Base-by-base conservation (phyloP, 306 rosid species). In the Acacia acuminata region DNA sequence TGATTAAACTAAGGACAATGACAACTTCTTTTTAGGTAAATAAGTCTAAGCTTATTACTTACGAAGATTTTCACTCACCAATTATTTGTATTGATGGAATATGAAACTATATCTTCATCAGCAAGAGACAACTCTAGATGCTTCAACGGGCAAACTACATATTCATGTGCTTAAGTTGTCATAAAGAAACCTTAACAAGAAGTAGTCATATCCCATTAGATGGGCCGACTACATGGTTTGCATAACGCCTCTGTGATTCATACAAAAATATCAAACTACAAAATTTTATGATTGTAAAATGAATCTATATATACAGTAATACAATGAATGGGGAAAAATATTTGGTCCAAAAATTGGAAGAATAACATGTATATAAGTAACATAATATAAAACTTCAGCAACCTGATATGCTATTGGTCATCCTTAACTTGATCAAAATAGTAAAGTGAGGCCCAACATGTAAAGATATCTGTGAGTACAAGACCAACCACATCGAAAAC, bases 401-500 rank as follows among this genome's bases (percentile, higher is more conserved):
- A 30, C 79, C 82, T 13, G 27, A 48, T 69, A 58, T 22, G 61
- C 22, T 61, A 77, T 30, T 50, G 72, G n/a, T 70, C 78, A 67
- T 87, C 84, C 73, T 72, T 78, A 74, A 65, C 89, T 71, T 51
- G 77, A 79, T 82, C 82, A 67, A 92, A 87, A 86, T 88, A 93
- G 90, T 85, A 96, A 65, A 88, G 82, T 16, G 96, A 92, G 68
- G 99, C 92, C 80, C 90, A 79, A 87, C 99, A 93, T 32, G 90
- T 86, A 25, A 88, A 85, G 73, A 86, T 42, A 77, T 93, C 99
- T 7, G 98, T 88, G 51, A 93, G 90, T 69, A 89, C 40, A 64
- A 96, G 96, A 86, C 89, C 89, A 68, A 77, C 90, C 75, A 91
- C 94, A 76, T 93, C 99, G 43, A 96, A 93, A 80, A 93, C 97